Evolutionary conservation across 805 yeast genomes (phyloP).

Genomic region (Aciculoconidium aculeatum): DNA sequence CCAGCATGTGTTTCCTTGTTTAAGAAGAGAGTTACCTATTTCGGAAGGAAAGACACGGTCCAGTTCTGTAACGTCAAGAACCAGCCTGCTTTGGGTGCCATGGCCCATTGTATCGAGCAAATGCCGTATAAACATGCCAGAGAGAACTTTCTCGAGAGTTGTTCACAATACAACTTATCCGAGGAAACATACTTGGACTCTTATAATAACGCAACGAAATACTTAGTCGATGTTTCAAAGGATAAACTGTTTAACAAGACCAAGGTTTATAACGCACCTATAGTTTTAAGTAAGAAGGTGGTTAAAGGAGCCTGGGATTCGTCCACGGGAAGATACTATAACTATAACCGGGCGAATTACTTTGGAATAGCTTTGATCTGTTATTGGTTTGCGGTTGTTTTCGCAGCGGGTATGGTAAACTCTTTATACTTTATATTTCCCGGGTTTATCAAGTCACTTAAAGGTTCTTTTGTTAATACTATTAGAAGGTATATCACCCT

Average conservation of each 20-base stretch:
- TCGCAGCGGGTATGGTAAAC: conserved; percentile 30
- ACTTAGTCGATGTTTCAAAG: conserved; percentile 27
- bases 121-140: conserved; percentile 18
- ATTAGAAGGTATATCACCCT: conserved; percentile 24
- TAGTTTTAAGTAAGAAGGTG: conserved; percentile 17
- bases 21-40: conserved; percentile 21
- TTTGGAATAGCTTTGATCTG: conserved; percentile 23
- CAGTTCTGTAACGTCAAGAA: conserved; percentile 29
- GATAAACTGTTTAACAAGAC: conserved; percentile 26
- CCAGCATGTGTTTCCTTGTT: conserved; percentile 20
- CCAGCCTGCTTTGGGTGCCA: conserved; percentile 35
- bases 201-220: conserved; percentile 37
- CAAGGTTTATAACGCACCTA: conserved; percentile 29
- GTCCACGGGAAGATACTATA: conserved; percentile 21
- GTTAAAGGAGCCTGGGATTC: conserved; percentile 25
- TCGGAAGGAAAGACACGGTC: conserved; percentile 17
- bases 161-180: conserved; percentile 21
- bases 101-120: conserved; percentile 28
- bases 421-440: conserved; percentile 19
- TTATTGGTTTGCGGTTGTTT: conserved; percentile 25
- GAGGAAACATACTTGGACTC: conserved; percentile 25
- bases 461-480: conserved; percentile 10
- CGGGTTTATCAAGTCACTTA: conserved; percentile 21
- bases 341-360: conserved; percentile 37
- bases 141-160: conserved; percentile 12